Evolutionary conservation across 495 filamentous ascomycete genomes (phyloP).

Genomic region (Cairneyella variabilis): DNA sequence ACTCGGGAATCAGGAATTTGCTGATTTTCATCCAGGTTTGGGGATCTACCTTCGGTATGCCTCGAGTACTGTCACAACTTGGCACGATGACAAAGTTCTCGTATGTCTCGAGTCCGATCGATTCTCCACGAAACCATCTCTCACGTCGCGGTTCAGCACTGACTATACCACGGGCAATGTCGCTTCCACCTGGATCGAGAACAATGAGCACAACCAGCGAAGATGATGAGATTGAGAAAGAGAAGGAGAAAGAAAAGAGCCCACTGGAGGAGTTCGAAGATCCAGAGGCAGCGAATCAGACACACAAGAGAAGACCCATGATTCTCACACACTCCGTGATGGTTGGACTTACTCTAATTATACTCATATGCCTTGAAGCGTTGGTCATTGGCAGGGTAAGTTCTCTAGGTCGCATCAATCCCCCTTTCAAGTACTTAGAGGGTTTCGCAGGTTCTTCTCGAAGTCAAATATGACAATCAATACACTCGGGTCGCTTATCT

Average conservation of each 20-base stretch:
- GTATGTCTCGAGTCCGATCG: neutral
- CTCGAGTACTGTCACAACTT: neutral
- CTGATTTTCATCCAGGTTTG: constrained; percentile 4
- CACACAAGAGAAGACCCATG: constrained; percentile 29
- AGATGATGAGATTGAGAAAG: too few species aligned
- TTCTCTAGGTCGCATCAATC: constrained; percentile 15
- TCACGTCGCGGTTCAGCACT: too few species aligned
- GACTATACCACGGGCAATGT: too few species aligned
- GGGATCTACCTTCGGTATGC: neutral
- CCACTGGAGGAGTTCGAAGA: constrained; percentile 21
- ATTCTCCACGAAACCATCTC: too few species aligned
- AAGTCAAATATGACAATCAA: constrained; percentile 8
- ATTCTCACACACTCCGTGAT: constrained; percentile 24
- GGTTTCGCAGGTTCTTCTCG: constrained; percentile 62
- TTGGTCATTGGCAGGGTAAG: constrained; percentile 19
- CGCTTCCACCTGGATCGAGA: too few species aligned
- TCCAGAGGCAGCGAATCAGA: constrained; percentile 29
- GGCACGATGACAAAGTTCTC: neutral
- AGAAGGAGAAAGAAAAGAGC: too few species aligned
- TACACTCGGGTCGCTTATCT: neutral
- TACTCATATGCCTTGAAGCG: neutral
- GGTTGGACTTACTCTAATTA: constrained; percentile 7
- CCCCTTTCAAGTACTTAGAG: constrained; percentile 46
- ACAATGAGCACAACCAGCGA: too few species aligned
- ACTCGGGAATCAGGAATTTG: neutral